Base-by-base conservation (phyloP, 1,284 basidiomycete genomes). In the Melampsora americana region DNA sequence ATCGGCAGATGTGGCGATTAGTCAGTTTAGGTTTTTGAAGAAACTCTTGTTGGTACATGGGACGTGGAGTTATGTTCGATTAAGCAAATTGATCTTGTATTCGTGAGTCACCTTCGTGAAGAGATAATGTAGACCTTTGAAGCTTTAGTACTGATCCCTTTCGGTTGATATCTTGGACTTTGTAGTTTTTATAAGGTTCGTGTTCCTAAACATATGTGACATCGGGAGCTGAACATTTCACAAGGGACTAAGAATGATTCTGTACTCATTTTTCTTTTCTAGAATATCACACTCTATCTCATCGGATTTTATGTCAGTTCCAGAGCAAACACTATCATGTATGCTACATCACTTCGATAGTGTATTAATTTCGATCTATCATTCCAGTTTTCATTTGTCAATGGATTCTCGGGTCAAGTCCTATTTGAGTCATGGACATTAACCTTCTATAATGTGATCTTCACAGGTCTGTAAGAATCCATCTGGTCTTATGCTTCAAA, bases 401-500 rank as follows among this genome's bases (percentile, higher is more conserved):
- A 96, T 86, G 95, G 94, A 81, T 99, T 98, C 84, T 98, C 95
- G 1, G 96, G 95, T 26, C 95, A 99, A 84, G 95, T 98, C 79
- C 91, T 93, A 66, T 96, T 95, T 83, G 96, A 99, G 85, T 96
- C 93, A 26, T 99, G 96, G 96, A 96, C 95, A 5, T 88, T 99
- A 81, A 95, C 84, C 18, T 84, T 85, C 78, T 83, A 83, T 79
- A 83, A 83, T 66, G 82, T 83, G 68, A 77, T 82, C 64, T 83
- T 83, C 66, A 83, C 82, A 26, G 73, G 73, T 76, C 2, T 46
- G 50, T 9, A 28, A 11, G 11, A 12, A 28, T 4, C 23, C 2
- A 67, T 39, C 30, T 28, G 28, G 46, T 46, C 28, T 26, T 18
- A 23, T 53, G 23, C 46, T 28, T 68, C 46, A 18, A 12, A 69